phyloP scores from a whole-genome alignment of 345 rosid genomes.

The Carallia brachiata region DNA sequence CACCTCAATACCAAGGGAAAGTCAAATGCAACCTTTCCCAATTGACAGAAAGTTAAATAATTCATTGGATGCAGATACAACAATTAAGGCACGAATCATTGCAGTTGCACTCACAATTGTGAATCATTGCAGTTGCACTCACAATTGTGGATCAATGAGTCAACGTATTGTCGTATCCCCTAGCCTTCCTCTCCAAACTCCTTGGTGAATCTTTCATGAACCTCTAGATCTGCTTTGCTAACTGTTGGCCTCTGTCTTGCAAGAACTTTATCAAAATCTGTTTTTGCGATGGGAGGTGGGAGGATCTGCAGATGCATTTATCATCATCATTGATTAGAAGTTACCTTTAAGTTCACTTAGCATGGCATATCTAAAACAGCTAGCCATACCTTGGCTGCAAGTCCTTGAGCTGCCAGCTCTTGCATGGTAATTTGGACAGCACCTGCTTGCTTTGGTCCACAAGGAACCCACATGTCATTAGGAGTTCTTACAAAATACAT shows the following conservation, averaged over 20 bases:
- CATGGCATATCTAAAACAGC: neutral
- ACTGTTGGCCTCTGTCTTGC: slow-evolving; percentile 95
- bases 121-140: slow-evolving; percentile 27
- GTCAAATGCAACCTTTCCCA: slow-evolving; percentile 28
- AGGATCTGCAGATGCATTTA: slow-evolving; percentile 57
- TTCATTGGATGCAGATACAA: slow-evolving; percentile 26
- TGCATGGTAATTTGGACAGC: slow-evolving; percentile 76
- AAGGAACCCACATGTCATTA: slow-evolving; percentile 74
- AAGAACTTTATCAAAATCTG: slow-evolving; percentile 90
- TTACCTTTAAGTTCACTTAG: neutral
- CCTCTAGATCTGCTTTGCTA: slow-evolving; percentile 81
- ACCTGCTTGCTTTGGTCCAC: slow-evolving; percentile 81
- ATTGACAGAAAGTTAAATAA: slow-evolving; percentile 20
- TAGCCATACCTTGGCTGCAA: slow-evolving; percentile 55
- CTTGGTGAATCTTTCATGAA: slow-evolving; percentile 92
- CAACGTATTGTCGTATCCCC: slow-evolving; percentile 10
- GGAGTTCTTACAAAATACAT: slow-evolving; percentile 65
- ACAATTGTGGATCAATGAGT: slow-evolving; percentile 18
- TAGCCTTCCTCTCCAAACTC: slow-evolving; percentile 99
- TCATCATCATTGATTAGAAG: neutral
- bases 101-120: slow-evolving; percentile 30
- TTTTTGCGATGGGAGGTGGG: slow-evolving; percentile 78
- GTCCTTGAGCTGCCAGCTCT: slow-evolving; percentile 79
- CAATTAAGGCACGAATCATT: slow-evolving; percentile 39
- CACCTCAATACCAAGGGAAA: slow-evolving; percentile 36